Evolutionary conservation across 2,329 filamentous ascomycete species (phyloP).

Genomic region (Akanthomyces uredinophilus): DNA sequence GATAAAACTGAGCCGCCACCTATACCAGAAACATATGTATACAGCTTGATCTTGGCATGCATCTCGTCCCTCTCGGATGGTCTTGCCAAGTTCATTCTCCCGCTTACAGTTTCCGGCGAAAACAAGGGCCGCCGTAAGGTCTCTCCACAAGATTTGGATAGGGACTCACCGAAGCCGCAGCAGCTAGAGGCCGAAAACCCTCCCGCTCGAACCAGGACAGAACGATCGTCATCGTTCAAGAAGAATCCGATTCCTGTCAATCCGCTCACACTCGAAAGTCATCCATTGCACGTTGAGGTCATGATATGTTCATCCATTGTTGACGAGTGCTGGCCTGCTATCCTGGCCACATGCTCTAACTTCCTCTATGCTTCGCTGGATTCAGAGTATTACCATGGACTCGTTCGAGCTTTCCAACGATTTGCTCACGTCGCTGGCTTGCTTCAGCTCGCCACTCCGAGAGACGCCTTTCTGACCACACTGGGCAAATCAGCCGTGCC

Average conservation of each 20-base stretch:
- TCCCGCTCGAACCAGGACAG: constrained; percentile 35
- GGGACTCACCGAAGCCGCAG: constrained; percentile 37
- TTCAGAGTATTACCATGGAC: constrained; percentile 84
- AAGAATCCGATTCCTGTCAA: constrained; percentile 78
- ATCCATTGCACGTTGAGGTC: constrained; percentile 66
- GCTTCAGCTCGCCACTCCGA: constrained; percentile 73
- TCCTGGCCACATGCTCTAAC: constrained; percentile 90
- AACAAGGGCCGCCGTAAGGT: constrained; percentile 47
- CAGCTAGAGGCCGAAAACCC: constrained; percentile 32
- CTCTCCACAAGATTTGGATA: constrained; percentile 38
- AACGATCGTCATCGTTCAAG: constrained; percentile 63
- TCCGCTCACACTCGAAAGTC: constrained; percentile 68
- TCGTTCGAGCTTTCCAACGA: constrained; percentile 91
- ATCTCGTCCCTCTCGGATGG: constrained; percentile 88
- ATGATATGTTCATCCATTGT: constrained; percentile 76
- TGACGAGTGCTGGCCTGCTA: constrained; percentile 90
- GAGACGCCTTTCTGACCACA: constrained; percentile 92
- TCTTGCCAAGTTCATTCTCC: constrained; percentile 86
- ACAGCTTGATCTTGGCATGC: constrained; percentile 81
- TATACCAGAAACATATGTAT: constrained; percentile 89
- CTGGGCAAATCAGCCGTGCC: constrained; percentile 90
- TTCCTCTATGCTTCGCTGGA: constrained; percentile 91
- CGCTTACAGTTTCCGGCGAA: constrained; percentile 79
- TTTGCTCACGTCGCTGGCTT: constrained; percentile 92
- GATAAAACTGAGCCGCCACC: constrained; percentile 82